phyloP scores from a whole-genome alignment of 2,329 filamentous ascomycete species.

The Magnaporthales sp. region DNA sequence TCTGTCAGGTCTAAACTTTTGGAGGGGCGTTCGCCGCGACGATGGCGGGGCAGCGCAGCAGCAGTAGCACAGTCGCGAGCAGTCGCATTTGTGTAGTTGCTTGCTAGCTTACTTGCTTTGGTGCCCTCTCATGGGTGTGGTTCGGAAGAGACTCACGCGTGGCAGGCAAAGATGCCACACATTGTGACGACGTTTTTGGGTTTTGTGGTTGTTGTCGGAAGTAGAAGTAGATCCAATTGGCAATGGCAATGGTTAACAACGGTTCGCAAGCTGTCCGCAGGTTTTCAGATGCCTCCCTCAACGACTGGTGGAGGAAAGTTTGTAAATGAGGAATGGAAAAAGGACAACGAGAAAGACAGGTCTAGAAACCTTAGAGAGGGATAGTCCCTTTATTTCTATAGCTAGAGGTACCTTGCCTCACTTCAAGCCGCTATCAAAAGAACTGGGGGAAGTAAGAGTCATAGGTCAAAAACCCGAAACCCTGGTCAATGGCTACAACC shows the following conservation, averaged over 20 bases:
- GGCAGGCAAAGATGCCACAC: conserved; percentile 97
- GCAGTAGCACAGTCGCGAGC: conserved; percentile 12
- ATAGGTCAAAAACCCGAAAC: not conserved
- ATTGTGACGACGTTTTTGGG: conserved; percentile 35
- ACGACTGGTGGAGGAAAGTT: not conserved
- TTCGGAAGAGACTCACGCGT: conserved; percentile 53
- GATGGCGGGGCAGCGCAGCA: not conserved
- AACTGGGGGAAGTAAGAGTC: not conserved
- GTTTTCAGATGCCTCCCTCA: not conserved
- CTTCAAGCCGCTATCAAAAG: not conserved
- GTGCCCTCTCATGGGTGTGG: not conserved
- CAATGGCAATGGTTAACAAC: not conserved
- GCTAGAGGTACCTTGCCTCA: not conserved
- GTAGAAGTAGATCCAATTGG: not conserved
- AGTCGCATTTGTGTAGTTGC: conserved; percentile 3
- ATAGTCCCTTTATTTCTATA: not conserved
- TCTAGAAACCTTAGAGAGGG: not conserved
- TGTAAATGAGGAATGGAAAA: not conserved
- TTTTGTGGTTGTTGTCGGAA: not conserved
- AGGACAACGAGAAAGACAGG: not conserved
- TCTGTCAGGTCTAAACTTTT: not conserved
- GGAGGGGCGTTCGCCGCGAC: not conserved
- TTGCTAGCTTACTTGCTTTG: not conserved
- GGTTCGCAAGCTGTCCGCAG: not conserved
- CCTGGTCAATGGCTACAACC: not conserved